Conservation (phyloP, 352 stramenopile species). For the Globisporangium polare region DNA sequence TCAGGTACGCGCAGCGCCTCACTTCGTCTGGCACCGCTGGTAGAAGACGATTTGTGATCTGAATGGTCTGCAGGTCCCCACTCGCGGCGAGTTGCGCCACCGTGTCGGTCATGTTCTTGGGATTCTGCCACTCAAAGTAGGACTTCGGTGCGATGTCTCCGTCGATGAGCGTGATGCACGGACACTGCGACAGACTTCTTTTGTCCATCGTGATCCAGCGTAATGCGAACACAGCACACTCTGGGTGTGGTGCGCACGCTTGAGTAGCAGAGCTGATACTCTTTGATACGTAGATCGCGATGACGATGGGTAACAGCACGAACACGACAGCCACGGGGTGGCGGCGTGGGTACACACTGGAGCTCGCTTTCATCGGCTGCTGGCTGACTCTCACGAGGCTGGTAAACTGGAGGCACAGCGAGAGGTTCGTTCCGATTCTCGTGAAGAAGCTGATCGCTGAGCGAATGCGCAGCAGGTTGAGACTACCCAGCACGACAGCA, state of each 20-base stretch:
- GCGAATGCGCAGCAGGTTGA: conserved; percentile 30
- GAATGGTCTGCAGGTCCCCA: conserved; percentile 23
- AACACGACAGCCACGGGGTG: conserved; percentile 10
- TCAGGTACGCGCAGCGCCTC: conserved; percentile 16
- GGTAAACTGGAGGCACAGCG: conserved; percentile 15
- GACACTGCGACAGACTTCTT: conserved; percentile 17
- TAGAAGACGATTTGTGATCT: conserved; percentile 28
- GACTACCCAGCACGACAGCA: conserved; percentile 19
- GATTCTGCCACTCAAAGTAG: conserved; percentile 21
- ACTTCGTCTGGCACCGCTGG: too few relatives aligned
- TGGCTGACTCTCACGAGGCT: too few relatives aligned
- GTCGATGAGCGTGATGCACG: conserved; percentile 30
- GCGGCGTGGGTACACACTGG: neutral
- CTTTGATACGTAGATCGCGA: neutral
- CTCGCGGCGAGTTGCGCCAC: conserved; percentile 21
- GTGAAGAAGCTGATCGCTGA: conserved; percentile 24
- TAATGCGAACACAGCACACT: conserved; percentile 9
- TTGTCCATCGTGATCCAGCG: conserved; percentile 1
- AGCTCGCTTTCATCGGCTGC: too few relatives aligned
- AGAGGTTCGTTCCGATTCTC: conserved; percentile 23
- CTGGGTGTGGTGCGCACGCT: conserved; percentile 10
- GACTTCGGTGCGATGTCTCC: conserved; percentile 7
- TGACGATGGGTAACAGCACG: neutral
- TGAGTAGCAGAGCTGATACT: conserved; percentile 2
- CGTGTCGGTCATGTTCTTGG: conserved; percentile 12